phyloP scores from a whole-genome alignment of 192 early-diverging fungal species.

The Spizellomyces punctatus region DNA sequence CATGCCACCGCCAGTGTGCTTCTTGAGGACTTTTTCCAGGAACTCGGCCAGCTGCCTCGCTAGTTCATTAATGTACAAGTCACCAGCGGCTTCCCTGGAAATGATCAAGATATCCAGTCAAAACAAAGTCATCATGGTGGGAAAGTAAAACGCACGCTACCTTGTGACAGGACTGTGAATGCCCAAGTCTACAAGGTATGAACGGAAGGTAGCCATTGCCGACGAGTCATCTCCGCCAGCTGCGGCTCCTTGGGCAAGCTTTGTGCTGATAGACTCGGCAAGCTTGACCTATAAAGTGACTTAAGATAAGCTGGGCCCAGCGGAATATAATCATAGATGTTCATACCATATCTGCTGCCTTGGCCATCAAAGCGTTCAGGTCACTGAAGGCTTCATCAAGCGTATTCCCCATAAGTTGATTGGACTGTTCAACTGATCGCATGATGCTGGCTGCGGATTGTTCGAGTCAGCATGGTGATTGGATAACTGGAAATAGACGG shows the following conservation, averaged over 20 bases:
- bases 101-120: background rate
- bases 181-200: conserved; percentile 85
- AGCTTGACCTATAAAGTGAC: conserved; percentile 50
- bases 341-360: conserved; percentile 84
- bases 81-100: conserved; percentile 78
- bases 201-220: conserved; percentile 54
- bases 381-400: conserved; percentile 86
- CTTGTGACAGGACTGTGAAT: conserved; percentile 88
- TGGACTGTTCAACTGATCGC: conserved; percentile 62
- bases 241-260: conserved; percentile 48
- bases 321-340: background rate
- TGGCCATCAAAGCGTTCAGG: conserved; percentile 82
- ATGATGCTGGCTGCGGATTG: conserved; percentile 61
- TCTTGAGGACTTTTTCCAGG: conserved; percentile 65
- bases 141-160: background rate
- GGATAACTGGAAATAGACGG: background rate
- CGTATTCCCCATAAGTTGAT: conserved; percentile 68
- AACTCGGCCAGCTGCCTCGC: conserved; percentile 86
- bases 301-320: too few species aligned
- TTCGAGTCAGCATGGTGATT: conserved; percentile 1
- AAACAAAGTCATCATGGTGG: background rate
- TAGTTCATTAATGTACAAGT: conserved; percentile 84
- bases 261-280: conserved; percentile 65
- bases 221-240: conserved; percentile 45
- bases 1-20: conserved; percentile 60